These are phyloP conservation scores for Cornus kousa DNA, from an alignment of 148 eudicot genomes.

Conservation along the genomic window DNA sequence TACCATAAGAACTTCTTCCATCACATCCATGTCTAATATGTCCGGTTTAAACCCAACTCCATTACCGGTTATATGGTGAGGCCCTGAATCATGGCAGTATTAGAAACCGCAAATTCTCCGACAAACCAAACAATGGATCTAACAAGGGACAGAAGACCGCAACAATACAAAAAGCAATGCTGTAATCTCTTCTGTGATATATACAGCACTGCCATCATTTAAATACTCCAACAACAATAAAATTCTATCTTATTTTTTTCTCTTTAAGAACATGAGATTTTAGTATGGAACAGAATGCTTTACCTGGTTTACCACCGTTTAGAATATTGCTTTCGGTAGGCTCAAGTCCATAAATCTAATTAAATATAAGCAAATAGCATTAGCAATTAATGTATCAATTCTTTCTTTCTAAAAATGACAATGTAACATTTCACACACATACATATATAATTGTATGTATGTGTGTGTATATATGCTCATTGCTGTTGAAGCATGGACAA, in stretches of 20 bases:
- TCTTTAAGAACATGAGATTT: not conserved
- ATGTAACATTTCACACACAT: not conserved
- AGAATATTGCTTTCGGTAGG: slow-evolving; percentile 90
- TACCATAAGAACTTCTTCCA: slow-evolving; percentile 95
- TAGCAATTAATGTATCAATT: not conserved
- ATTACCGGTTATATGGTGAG: slow-evolving; percentile 91
- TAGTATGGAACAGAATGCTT: not conserved
- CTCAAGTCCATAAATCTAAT: slow-evolving; percentile 87
- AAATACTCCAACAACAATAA: not conserved
- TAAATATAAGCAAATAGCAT: not conserved
- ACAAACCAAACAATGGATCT: not conserved
- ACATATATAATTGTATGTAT: too few species aligned
- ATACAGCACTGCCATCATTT: too few species aligned
- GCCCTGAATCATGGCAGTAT: slow-evolving; percentile 43
- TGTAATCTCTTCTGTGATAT: too few species aligned
- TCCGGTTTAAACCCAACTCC: slow-evolving; percentile 98
- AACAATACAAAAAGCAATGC: not conserved
- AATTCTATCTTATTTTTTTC: not conserved
- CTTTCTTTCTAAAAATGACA: not conserved
- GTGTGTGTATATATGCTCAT: not conserved
- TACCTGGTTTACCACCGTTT: slow-evolving; percentile 98
- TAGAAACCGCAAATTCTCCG: not conserved
- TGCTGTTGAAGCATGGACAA: not conserved
- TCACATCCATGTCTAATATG: slow-evolving; percentile 90
- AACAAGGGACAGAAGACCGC: not conserved